Evolutionary conservation across 225 moss, liverwort and hornwort genomes (phyloP).

Genomic region (Marchantia paleacea): DNA sequence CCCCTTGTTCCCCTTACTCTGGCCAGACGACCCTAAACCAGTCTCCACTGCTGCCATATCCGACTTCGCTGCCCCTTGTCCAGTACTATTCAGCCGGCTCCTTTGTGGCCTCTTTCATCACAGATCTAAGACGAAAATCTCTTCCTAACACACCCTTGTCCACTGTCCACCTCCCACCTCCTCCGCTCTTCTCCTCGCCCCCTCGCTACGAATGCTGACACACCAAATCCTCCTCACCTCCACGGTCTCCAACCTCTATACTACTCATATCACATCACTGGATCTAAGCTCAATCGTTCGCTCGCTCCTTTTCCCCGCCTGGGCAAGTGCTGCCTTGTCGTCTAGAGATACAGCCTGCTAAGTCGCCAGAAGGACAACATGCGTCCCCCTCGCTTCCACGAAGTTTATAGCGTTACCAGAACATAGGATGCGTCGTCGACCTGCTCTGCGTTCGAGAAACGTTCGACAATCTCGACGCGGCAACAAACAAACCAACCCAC

Average conservation of each 20-base stretch:
- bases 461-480: background rate
- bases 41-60: constrained; percentile 38
- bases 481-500: background rate
- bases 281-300: background rate
- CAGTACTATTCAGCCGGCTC: constrained; percentile 19
- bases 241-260: background rate
- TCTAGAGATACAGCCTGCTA: too few relatives aligned
- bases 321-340: background rate
- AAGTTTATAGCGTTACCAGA: too few relatives aligned
- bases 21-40: constrained; percentile 25
- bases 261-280: constrained; percentile 12
- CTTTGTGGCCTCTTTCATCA: constrained; percentile 35
- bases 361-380: too few relatives aligned
- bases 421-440: too few relatives aligned
- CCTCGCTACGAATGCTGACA: background rate
- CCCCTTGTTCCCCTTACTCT: constrained; percentile 18
- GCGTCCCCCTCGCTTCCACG: background rate
- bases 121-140: constrained; percentile 34
- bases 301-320: background rate
- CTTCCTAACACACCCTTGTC: background rate
- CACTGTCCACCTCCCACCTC: background rate
- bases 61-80: constrained; percentile 1
- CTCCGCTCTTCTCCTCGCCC: background rate
- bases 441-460: background rate
- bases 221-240: background rate